phyloP scores from a whole-genome alignment of 768 basidiomycete species.

The Tricholoma hemisulphureum region DNA sequence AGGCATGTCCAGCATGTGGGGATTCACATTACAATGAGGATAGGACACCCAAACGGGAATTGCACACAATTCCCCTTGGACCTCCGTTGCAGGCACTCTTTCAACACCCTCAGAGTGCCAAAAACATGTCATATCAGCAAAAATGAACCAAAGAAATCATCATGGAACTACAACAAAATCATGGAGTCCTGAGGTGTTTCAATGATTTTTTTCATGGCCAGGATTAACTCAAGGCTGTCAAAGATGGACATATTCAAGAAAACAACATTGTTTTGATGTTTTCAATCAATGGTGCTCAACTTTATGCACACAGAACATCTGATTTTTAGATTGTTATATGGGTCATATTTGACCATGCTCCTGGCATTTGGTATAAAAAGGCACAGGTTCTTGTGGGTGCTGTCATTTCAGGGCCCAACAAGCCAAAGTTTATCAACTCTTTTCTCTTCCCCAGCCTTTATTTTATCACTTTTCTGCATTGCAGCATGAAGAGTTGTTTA shows the following conservation, averaged over 20 bases:
- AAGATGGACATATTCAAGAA: not conserved
- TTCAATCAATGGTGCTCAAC: slow-evolving; percentile 5
- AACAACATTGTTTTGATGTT: slow-evolving; percentile 3
- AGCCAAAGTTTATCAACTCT: not conserved
- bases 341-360: not conserved
- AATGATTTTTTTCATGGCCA: slow-evolving; percentile 3
- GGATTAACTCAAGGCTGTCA: not conserved
- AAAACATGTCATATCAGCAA: slow-evolving; percentile 6
- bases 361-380: not conserved
- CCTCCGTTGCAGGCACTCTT: slow-evolving; percentile 23
- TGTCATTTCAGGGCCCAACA: slow-evolving; percentile 4
- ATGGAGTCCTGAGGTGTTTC: not conserved
- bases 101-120: slow-evolving; percentile 8
- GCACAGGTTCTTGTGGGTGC: not conserved
- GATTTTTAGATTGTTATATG: slow-evolving; percentile 4
- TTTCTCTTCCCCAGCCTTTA: not conserved
- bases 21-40: slow-evolving; percentile 14
- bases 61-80: slow-evolving; percentile 23
- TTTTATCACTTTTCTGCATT: not conserved
- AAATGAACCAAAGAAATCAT: not conserved
- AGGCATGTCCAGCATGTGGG: slow-evolving; percentile 13
- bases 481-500: slow-evolving; percentile 22
- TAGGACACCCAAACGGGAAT: slow-evolving; percentile 9
- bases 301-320: not conserved
- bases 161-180: not conserved